These are phyloP conservation scores for Calycina herbarum DNA, from an alignment of 2,329 filamentous ascomycete genomes.

Conservation along the genomic window DNA sequence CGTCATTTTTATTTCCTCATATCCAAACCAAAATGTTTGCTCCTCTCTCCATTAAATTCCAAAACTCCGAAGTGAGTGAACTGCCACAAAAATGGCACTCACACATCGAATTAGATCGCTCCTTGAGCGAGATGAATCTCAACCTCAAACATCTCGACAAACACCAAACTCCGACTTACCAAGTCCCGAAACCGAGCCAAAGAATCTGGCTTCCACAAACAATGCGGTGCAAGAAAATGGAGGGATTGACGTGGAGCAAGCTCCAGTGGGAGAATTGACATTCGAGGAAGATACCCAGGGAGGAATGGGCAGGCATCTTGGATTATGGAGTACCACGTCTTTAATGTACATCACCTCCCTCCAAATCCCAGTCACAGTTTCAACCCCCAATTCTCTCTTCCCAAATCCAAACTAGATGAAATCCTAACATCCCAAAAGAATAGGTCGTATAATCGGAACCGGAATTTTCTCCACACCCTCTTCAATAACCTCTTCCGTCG, in stretches of 20 bases:
- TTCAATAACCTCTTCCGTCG: slow-evolving; percentile 52
- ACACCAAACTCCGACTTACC: neutral
- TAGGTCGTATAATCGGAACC: slow-evolving; percentile 1
- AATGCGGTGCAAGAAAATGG: neutral
- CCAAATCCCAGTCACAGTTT: neutral
- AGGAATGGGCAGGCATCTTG: slow-evolving; percentile 25
- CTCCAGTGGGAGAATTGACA: slow-evolving; percentile 17
- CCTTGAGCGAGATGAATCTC: neutral
- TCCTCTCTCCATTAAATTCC: neutral
- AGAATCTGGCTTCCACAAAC: neutral
- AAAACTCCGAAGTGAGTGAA: neutral
- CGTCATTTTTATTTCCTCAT: neutral
- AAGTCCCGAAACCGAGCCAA: slow-evolving; percentile 2
- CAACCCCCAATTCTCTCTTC: neutral
- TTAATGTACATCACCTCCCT: slow-evolving; percentile 17
- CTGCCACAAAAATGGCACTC: slow-evolving; percentile 1
- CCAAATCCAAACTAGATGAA: neutral
- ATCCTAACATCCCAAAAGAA: neutral
- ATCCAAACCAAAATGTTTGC: neutral
- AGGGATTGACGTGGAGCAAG: neutral
- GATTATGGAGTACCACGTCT: slow-evolving; percentile 24
- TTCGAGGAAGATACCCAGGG: slow-evolving; percentile 24
- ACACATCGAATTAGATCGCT: neutral
- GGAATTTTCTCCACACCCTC: slow-evolving; percentile 22
- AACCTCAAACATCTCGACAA: neutral